Base-by-base conservation (phyloP, 2,329 filamentous ascomycete species). In the Blumeriella jaapii region DNA sequence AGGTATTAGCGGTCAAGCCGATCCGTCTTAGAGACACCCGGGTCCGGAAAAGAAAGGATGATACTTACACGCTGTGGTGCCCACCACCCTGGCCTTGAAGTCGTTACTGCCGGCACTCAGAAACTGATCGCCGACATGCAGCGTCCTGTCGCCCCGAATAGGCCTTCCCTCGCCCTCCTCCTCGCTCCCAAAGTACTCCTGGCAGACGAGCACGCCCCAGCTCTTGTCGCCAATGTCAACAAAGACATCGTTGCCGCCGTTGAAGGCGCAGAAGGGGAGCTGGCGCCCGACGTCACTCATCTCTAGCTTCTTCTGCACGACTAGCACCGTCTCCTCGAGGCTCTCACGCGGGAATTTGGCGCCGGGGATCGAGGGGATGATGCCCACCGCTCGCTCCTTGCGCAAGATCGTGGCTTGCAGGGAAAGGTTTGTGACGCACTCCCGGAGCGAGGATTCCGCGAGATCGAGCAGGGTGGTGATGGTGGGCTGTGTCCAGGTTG, bases 211-310 rank as follows among this genome's bases (percentile, higher is more conserved):
- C 2, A 98, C 91, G 45, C 91, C 91, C 82, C 87, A 93, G 34
- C 80, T 86, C 63, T 98, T 98, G 62, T 98, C 91, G 37, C 91
- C 91, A 53, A 98, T 95, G 57, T 98, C 91, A 35, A 98, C 87
- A 60, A 98, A 98, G 26, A 96, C 86, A 57, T 98, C 91, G 43
- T 91, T 89, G 8, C 91, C 91, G 35, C 89, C 91, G 58, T 98
- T 98, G 66, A 98, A 98, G 14, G 91, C 91, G 56, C 91, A 98
- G 55, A 96, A 98, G 0, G 91, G 91, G 19, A 98, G 63, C 15
- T 55, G 48, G 26, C 64, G 60, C 1, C 80, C 81, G 18, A 80
- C 80, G 1, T 71, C 63, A 25, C 78, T 83, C 50, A 87, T 72
- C 59, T 96, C 89, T 4, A 98, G 69, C 31, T 85, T 86, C 57